Base-by-base conservation (phyloP, 2,329 filamentous ascomycete genomes). In the Aureobasidium sp. region DNA sequence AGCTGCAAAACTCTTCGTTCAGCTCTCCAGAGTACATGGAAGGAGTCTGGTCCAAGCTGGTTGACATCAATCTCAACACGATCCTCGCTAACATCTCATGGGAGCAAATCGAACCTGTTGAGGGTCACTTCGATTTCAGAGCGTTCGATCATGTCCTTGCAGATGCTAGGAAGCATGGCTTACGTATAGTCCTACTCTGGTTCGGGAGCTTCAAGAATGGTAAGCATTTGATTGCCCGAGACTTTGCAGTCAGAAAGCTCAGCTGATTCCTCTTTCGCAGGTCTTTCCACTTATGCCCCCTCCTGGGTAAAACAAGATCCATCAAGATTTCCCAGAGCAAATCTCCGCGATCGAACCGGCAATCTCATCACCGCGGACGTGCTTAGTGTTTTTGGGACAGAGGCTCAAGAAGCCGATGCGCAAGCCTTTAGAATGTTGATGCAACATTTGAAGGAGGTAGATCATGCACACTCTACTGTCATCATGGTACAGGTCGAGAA, bases 401-500 rank as follows among this genome's bases (percentile, higher is more conserved):
- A 74, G 64, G 71, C 66, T n/a, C 67, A 64, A 46, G 69, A 71
- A 48, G 71, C 73, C 6, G 77, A 79, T 64, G 68, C 71, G 0
- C 75, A 70, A 63, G 77, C 76, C 0, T 80, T 78, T 63, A 61
- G 62, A 1, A 67, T 64, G 36, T 67, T 80, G 9, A 70, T 79
- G 70, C 63, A 65, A 5, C 76, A 79, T 55, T 50, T 79, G 10
- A 75, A 75, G 7, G 69, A 78, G 2, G 67, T 82, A 4, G 80
- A 83, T 50, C 70, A 69, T 1, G 68, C 73, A 12, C 73, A 82
- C 47, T 75, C 71, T 2, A 84, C 80, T 0, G 80, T 84, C 0
- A 65, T 84, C 2, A 83, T 83, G 81, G 76, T 83, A 0, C 81
- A 84, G 64, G 80, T 84, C n/a, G 79, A 84, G 68, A 84, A 84